Evolutionary conservation across 345 rosid genomes (phyloP).

Genomic region (Balakata baccata): DNA sequence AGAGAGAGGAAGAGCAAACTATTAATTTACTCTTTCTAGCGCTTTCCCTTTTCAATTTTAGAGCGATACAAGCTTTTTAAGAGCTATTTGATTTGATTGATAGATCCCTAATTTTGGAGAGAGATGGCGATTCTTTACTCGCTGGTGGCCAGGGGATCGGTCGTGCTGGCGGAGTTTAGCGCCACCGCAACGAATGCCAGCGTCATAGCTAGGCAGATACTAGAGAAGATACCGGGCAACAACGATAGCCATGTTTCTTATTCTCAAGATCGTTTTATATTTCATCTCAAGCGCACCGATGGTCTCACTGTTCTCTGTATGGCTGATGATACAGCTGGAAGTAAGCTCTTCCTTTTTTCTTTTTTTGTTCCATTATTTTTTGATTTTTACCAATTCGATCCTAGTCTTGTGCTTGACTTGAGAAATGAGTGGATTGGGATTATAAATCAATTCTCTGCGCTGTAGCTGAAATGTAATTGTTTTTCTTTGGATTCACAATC

Average conservation of each 20-base stretch:
- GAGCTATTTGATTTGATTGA: not conserved
- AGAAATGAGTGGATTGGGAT: not conserved
- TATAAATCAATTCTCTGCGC: not conserved
- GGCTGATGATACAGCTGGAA: slow-evolving; percentile 93
- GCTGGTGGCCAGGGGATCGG: slow-evolving; percentile 88
- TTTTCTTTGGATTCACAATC: not conserved
- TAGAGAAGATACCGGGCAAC: slow-evolving; percentile 74
- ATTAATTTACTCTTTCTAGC: too few species aligned
- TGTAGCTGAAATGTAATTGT: not conserved
- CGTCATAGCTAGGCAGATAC: slow-evolving; percentile 71
- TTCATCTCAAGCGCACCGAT: slow-evolving; percentile 92
- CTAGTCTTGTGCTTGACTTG: not conserved
- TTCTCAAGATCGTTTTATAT: slow-evolving; percentile 89
- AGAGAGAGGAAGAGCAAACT: too few species aligned
- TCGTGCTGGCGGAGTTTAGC: slow-evolving; percentile 80
- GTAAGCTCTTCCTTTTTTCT: slow-evolving; percentile 33
- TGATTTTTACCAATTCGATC: not conserved
- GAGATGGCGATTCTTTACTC: slow-evolving; percentile 84
- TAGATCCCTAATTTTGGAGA: slow-evolving; percentile 2
- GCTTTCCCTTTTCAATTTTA: too few species aligned
- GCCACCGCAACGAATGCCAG: slow-evolving; percentile 82
- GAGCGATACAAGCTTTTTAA: too few species aligned
- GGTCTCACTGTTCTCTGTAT: slow-evolving; percentile 97
- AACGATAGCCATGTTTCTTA: slow-evolving; percentile 75
- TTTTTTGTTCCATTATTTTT: too few species aligned